Percentiles rank a stretch among this genome's conserved stretches.
Evolutionary conservation across 495 filamentous ascomycete genomes (phyloP).

Genomic region (Penicillium goetzii): DNA sequence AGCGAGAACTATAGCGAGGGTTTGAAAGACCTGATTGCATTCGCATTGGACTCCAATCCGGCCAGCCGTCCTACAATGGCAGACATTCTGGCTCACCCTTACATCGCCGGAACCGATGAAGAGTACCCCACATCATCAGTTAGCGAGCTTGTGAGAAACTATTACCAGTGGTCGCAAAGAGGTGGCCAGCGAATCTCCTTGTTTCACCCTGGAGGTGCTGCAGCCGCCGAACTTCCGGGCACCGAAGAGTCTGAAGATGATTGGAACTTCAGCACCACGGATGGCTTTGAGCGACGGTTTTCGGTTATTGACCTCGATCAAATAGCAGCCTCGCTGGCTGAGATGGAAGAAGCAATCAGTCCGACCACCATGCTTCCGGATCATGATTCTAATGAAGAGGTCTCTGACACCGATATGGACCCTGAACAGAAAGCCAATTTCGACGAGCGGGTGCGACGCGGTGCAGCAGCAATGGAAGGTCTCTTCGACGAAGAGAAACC

Average conservation of each 20-base stretch:
- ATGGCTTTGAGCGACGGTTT: conserved; percentile 72
- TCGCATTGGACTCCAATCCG: conserved; percentile 77
- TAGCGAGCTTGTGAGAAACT: conserved; percentile 75
- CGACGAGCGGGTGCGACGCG: conserved; percentile 53
- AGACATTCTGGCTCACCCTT: conserved; percentile 50
- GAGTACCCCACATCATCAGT: conserved; percentile 70
- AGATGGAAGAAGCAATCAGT: conserved; percentile 41
- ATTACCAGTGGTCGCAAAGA: conserved; percentile 81
- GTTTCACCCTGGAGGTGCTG: conserved; percentile 75
- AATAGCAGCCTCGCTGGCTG: conserved; percentile 47
- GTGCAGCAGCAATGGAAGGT: conserved; percentile 51
- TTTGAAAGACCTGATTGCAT: conserved; percentile 76
- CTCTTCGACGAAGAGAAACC: conserved; percentile 53
- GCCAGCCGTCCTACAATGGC: conserved; percentile 68
- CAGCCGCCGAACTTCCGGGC: conserved; percentile 57
- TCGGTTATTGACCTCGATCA: conserved; percentile 53
- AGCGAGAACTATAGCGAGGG: conserved; percentile 72
- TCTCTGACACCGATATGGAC: conserved; percentile 34
- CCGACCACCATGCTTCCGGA: conserved; percentile 31
- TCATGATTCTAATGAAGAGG: conserved; percentile 31
- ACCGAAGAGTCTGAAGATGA: conserved; percentile 59
- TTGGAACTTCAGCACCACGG: conserved; percentile 92
- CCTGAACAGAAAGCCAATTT: conserved; percentile 50
- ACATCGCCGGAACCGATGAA: conserved; percentile 60
- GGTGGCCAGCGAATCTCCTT: conserved; percentile 85